A percentile compares a stretch with the other conserved stretches of the same genome.
Evolutionary conservation across 106 monocot genomes (phyloP).

Genomic region (Dendrobium nobile): DNA sequence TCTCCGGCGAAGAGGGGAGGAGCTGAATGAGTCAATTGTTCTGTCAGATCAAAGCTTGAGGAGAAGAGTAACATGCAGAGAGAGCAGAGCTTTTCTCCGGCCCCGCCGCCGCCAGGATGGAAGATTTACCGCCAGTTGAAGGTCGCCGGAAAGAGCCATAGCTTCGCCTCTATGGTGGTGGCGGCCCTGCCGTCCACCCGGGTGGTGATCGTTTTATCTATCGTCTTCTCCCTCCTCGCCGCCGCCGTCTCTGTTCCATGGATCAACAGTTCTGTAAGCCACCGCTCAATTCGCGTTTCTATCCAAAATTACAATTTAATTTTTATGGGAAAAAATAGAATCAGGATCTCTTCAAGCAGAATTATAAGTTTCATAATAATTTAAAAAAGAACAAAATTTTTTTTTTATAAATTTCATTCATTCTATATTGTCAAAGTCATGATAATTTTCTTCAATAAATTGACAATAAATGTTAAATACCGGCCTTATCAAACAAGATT

Average conservation of each 20-base stretch:
- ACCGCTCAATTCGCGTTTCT: background rate
- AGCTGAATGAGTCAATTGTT: too few species aligned
- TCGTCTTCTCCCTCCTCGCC: background rate
- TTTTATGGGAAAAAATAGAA: too few species aligned
- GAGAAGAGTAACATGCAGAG: background rate
- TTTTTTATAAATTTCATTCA: too few species aligned
- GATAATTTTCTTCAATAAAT: too few species aligned
- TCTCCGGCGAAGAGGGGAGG: too few species aligned
- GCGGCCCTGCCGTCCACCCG: background rate
- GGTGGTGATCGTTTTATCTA: background rate
- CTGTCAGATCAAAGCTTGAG: background rate
- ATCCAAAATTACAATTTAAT: too few species aligned
- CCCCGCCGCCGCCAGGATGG: background rate
- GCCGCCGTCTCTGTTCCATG: slow-evolving; percentile 1
- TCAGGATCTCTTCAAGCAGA: too few species aligned
- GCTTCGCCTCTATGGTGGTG: background rate
- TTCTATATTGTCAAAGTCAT: too few species aligned
- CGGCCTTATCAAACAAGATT: too few species aligned
- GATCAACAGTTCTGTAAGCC: slow-evolving; percentile 5
- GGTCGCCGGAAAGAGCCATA: background rate
- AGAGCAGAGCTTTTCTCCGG: background rate
- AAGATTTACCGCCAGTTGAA: background rate
- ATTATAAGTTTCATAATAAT: too few species aligned
- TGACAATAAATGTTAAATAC: too few species aligned
- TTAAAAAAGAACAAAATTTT: too few species aligned